phyloP scores from a whole-genome alignment of 2,329 filamentous ascomycete genomes.

The Penicillium palitans region DNA sequence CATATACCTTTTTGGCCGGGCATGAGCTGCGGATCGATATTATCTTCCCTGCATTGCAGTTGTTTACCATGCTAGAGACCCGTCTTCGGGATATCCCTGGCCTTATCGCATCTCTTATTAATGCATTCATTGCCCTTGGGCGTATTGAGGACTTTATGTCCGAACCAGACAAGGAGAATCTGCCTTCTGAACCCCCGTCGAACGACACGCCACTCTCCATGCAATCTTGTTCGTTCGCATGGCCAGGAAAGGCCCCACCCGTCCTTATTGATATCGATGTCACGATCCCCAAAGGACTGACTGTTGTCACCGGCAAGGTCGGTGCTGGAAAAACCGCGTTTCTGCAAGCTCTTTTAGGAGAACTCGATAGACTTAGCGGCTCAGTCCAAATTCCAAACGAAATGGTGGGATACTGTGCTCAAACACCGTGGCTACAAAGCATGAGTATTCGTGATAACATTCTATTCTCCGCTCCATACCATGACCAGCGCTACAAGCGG shows the following conservation, averaged over 20 bases:
- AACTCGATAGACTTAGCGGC: slow-evolving; percentile 56
- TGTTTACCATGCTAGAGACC: slow-evolving; percentile 73
- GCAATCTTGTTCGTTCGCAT: slow-evolving; percentile 69
- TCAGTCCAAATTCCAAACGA: slow-evolving; percentile 55
- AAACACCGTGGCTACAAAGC: slow-evolving; percentile 68
- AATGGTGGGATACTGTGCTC: slow-evolving; percentile 63
- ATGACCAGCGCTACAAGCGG: slow-evolving; percentile 66
- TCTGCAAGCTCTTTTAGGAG: slow-evolving; percentile 59
- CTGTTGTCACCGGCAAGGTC: slow-evolving; percentile 63
- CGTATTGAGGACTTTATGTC: slow-evolving; percentile 84
- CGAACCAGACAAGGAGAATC: slow-evolving; percentile 77
- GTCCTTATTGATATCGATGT: slow-evolving; percentile 58
- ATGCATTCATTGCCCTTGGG: slow-evolving; percentile 77
- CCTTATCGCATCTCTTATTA: slow-evolving; percentile 73
- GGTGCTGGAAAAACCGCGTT: slow-evolving; percentile 64
- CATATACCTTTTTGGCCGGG: slow-evolving; percentile 72
- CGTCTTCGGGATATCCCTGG: slow-evolving; percentile 73
- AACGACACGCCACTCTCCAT: slow-evolving; percentile 45
- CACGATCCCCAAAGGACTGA: slow-evolving; percentile 57
- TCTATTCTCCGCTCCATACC: slow-evolving; percentile 64
- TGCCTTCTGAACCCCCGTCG: slow-evolving; percentile 42
- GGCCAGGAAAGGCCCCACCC: slow-evolving; percentile 66
- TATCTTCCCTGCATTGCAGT: slow-evolving; percentile 80
- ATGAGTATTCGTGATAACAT: slow-evolving; percentile 71
- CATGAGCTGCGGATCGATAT: slow-evolving; percentile 72